Evolutionary conservation across 73 alveolate genomes (phyloP).

Genomic region (Paramecium sonneborni): DNA sequence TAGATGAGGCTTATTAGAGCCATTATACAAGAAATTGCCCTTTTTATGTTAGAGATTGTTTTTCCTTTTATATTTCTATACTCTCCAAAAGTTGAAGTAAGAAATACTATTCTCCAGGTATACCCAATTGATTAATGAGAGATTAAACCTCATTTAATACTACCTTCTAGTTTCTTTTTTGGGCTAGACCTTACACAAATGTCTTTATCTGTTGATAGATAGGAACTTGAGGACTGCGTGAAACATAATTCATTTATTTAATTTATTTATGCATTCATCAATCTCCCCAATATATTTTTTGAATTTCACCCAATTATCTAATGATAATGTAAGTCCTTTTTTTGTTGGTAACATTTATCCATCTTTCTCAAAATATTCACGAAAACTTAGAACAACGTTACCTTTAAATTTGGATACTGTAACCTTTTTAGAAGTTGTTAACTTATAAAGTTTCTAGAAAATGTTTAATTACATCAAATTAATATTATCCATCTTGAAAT

Average conservation of each 20-base stretch:
- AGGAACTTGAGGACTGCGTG: conserved; percentile 43
- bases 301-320: conserved; percentile 25
- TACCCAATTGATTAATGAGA: conserved; percentile 24
- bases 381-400: not conserved
- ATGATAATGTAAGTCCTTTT: conserved; percentile 28
- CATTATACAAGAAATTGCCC: not conserved
- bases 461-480: not conserved
- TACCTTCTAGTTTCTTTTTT: not conserved
- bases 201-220: not conserved
- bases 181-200: not conserved
- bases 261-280: conserved; percentile 12
- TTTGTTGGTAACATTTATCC: conserved; percentile 37
- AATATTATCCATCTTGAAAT: not conserved
- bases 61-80: conserved; percentile 3
- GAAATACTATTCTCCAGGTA: conserved; percentile 48
- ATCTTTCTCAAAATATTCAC: conserved; percentile 47
- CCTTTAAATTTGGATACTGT: conserved; percentile 21
- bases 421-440: not conserved
- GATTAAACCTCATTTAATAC: conserved; percentile 18
- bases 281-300: not conserved
- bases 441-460: not conserved
- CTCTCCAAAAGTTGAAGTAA: not conserved
- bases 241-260: conserved; percentile 36
- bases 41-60: not conserved
- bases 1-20: not conserved